Base-by-base conservation (phyloP, 495 filamentous ascomycete species). In the Penicillium coffeae region DNA sequence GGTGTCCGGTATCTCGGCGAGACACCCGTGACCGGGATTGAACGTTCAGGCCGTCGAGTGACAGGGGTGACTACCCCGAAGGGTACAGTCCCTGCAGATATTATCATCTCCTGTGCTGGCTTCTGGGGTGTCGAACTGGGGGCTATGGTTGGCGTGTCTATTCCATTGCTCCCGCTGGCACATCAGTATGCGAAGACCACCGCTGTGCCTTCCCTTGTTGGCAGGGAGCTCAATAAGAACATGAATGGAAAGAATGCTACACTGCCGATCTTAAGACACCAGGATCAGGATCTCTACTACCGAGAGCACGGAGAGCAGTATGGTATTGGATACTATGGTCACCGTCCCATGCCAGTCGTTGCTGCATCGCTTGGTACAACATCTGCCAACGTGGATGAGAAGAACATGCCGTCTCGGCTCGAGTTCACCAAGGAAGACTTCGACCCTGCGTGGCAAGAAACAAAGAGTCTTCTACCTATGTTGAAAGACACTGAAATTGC, bases 101-200 rank as follows among this genome's bases (percentile, higher is more conserved):
- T 77, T 16, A 58, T 78, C 21, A 54, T 77, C 18, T 76, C 74
- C 14, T 78, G 75, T 52, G 75, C 75, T 22, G 75, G 75, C 2
- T 77, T 78, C 64, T 78, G 75, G 75, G 75, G 75, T 6, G 75
- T 77, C 2, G 71, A 78, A 43, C 50, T 78, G 13, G 75, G 75
- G 2, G 72, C 68, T 1, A 76, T 78, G 75, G 70, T 71, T 39
- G 74, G 67, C 12, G 60, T 77, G 18, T 49, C 63, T 1, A 69
- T 78, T 48, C 75, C 75, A 33, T 52, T 78, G n/a, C 62, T 77
- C 1, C 73, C 75, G 2, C 63, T 79, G 25, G 73, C 68, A 5
- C 75, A 79, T 45, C 75, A 79, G 45, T 79, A 79, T 45, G 75
- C 63, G 38, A 77, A 76, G 52, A 77, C 75, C 3, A 73, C 68